Evolutionary conservation across 306 rosid genomes (phyloP).

Genomic region (Gleditsia sinensis): DNA sequence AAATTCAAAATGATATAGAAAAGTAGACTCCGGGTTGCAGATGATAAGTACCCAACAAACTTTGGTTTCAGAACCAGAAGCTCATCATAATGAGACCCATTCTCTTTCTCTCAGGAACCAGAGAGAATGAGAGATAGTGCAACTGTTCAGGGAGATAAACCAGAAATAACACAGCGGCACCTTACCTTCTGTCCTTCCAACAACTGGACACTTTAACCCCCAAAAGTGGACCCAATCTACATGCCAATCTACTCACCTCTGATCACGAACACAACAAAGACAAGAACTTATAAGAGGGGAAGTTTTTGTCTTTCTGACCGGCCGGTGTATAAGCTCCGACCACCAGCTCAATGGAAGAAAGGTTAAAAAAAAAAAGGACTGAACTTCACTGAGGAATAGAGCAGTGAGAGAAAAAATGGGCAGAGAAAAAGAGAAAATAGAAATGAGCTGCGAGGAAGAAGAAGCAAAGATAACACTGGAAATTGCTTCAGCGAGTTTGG

Average conservation of each 20-base stretch:
- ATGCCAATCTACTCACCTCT: neutral
- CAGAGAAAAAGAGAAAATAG: neutral
- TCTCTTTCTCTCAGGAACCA: neutral
- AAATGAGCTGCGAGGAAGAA: neutral
- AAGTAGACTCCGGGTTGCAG: neutral
- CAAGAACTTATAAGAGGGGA: neutral
- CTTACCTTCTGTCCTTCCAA: neutral
- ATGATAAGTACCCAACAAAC: slow-evolving; percentile 11
- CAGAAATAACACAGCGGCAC: too few relatives aligned
- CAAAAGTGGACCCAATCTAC: neutral
- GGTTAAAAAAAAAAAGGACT: neutral
- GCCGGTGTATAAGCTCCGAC: slow-evolving; percentile 6
- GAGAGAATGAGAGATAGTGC: neutral
- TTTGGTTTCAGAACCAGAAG: slow-evolving; percentile 1
- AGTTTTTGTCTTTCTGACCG: neutral
- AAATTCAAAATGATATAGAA: neutral
- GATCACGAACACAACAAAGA: neutral
- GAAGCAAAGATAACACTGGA: neutral
- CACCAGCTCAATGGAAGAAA: neutral
- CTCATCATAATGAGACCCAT: neutral
- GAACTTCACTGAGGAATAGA: neutral
- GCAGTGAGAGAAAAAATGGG: neutral
- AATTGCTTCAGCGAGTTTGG: slow-evolving; percentile 18
- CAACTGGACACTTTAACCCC: neutral
- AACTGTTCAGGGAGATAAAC: neutral